Percentiles rank a stretch among this genome's conserved stretches.
Evolutionary conservation across 768 basidiomycete genomes (phyloP).

Genomic region (Panaeolus papilionaceus): DNA sequence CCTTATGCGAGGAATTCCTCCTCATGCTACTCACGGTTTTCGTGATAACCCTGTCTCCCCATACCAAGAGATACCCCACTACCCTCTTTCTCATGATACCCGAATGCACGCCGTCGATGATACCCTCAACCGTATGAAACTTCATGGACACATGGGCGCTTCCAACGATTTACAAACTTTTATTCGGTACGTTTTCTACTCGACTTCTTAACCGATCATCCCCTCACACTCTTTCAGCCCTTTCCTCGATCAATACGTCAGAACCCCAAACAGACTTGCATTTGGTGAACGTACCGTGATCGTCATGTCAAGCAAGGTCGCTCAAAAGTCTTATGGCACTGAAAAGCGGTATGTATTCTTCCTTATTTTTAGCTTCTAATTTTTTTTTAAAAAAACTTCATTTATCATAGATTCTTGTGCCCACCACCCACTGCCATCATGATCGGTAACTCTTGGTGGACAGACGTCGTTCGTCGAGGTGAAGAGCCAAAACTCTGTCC

Average conservation of each 20-base stretch:
- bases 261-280: constrained; percentile 83
- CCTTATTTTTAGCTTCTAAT: constrained; percentile 13
- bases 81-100: constrained; percentile 60
- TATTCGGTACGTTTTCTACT: constrained; percentile 60
- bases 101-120: constrained; percentile 70
- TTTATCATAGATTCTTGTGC: constrained; percentile 74
- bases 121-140: constrained; percentile 67
- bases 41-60: constrained; percentile 55
- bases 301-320: constrained; percentile 97
- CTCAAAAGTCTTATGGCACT: constrained; percentile 96
- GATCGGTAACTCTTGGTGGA: constrained; percentile 96
- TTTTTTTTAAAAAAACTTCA: constrained; percentile 22
- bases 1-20: constrained; percentile 70
- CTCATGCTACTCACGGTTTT: constrained; percentile 72
- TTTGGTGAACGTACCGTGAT: constrained; percentile 94
- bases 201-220: constrained; percentile 25
- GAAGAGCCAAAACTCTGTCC: constrained; percentile 78
- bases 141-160: constrained; percentile 62
- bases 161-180: constrained; percentile 82
- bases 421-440: constrained; percentile 94
- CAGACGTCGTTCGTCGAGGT: constrained; percentile 74
- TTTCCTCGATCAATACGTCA: constrained; percentile 85
- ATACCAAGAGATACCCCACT: constrained; percentile 68
- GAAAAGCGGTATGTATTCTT: constrained; percentile 77
- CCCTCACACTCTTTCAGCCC: constrained; percentile 51